A percentile compares a stretch with the other conserved stretches of the same genome.
These are phyloP conservation scores for Lentinus polychrous DNA, from an alignment of 1,284 basidiomycete genomes.

Conservation along the genomic window DNA sequence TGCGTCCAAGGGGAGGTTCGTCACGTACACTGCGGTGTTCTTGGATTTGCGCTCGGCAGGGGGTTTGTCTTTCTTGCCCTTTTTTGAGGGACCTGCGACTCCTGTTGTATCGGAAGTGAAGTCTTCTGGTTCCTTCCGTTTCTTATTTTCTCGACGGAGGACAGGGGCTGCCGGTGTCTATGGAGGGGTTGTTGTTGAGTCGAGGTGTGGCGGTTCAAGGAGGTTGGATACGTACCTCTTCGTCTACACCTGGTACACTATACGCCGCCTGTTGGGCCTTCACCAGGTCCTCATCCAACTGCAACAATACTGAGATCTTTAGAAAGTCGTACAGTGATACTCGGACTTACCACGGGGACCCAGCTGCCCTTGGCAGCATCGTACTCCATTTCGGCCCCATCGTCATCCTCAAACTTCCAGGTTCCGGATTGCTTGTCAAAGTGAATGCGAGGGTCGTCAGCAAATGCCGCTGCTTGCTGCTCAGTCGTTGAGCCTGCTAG, in stretches of 20 bases:
- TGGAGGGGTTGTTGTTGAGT: constrained; percentile 3
- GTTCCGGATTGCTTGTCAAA: constrained; percentile 71
- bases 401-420: constrained; percentile 87
- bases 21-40: constrained; percentile 92
- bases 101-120: constrained; percentile 56
- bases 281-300: constrained; percentile 79
- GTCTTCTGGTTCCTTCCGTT: constrained; percentile 74
- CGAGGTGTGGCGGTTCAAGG: background rate
- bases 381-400: constrained; percentile 88
- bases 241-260: constrained; percentile 84
- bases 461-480: constrained; percentile 61
- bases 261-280: constrained; percentile 90
- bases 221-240: constrained; percentile 54
- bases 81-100: constrained; percentile 43
- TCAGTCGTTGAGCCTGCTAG: constrained; percentile 44
- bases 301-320: constrained; percentile 1
- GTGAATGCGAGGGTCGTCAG: constrained; percentile 72
- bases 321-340: background rate
- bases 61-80: constrained; percentile 35
- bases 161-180: constrained; percentile 83
- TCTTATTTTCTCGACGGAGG: constrained; percentile 72
- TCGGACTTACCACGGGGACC: constrained; percentile 69
- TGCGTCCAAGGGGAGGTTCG: constrained; percentile 76
- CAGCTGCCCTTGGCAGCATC: constrained; percentile 67
- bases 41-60: constrained; percentile 56